phyloP scores from a whole-genome alignment of 2,329 filamentous ascomycete genomes.

The Stemphylium vesicarium region DNA sequence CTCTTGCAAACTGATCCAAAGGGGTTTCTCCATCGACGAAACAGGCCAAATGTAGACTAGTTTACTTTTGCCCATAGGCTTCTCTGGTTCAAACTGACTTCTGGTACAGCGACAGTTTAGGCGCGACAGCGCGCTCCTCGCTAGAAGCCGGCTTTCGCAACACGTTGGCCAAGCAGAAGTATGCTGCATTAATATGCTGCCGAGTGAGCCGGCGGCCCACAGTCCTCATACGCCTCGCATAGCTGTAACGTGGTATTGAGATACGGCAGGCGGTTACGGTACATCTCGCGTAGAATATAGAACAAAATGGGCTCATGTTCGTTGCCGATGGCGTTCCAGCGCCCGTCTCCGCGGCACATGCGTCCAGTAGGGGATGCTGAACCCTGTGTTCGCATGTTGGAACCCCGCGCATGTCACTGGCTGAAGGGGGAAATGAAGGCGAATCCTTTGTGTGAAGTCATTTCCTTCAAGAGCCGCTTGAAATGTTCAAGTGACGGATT shows the following conservation, averaged over 20 bases:
- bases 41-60: slow-evolving; percentile 30
- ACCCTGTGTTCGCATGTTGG: slow-evolving; percentile 62
- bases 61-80: slow-evolving; percentile 22
- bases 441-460: not conserved
- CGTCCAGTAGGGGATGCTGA: slow-evolving; percentile 6
- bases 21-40: slow-evolving; percentile 27
- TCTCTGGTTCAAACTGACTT: slow-evolving; percentile 21
- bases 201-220: slow-evolving; percentile 33
- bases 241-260: slow-evolving; percentile 18
- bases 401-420: slow-evolving; percentile 64
- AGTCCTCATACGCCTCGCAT: slow-evolving; percentile 42
- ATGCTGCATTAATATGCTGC: slow-evolving; percentile 30
- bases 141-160: slow-evolving; percentile 25
- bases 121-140: slow-evolving; percentile 25
- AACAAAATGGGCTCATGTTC: slow-evolving; percentile 23
- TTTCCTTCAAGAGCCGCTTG: slow-evolving; percentile 8
- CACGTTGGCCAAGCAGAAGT: slow-evolving; percentile 20
- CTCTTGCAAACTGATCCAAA: slow-evolving; percentile 34
- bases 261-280: slow-evolving; percentile 29
- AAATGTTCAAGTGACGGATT: slow-evolving; percentile 9
- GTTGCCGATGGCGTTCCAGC: slow-evolving; percentile 3
- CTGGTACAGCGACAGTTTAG: slow-evolving; percentile 30
- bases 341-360: slow-evolving; percentile 10
- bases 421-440: slow-evolving; percentile 11
- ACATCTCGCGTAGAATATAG: slow-evolving; percentile 26